Percentiles rank a stretch among this genome's conserved stretches.
Conservation (phyloP, 257 asterid species). For the Rauvolfia tetraphylla region DNA sequence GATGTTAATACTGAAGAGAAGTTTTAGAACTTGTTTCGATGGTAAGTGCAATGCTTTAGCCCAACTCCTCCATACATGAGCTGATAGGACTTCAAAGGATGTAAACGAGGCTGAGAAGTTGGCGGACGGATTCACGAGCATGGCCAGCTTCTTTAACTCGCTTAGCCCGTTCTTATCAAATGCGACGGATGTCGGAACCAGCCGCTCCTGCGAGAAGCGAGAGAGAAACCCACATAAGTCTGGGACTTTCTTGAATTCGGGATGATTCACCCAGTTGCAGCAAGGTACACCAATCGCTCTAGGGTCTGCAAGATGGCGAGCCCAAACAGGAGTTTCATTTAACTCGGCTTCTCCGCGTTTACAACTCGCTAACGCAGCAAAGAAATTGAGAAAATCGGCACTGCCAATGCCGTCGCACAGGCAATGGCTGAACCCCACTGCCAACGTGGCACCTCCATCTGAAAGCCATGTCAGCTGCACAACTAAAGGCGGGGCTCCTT, state of each 20-base stretch:
- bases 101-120: constrained; percentile 23
- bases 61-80: constrained; percentile 76
- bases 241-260: constrained; percentile 42
- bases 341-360: constrained; percentile 17
- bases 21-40: constrained; percentile 37
- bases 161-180: constrained; percentile 29
- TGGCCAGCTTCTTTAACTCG: constrained; percentile 35
- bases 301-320: constrained; percentile 41
- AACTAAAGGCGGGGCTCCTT: constrained; percentile 58
- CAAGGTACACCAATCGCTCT: background rate
- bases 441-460: constrained; percentile 57
- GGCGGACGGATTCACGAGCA: background rate
- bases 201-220: constrained; percentile 32
- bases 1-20: constrained; percentile 49
- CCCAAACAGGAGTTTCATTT: constrained; percentile 41
- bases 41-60: constrained; percentile 48
- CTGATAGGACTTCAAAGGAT: constrained; percentile 60
- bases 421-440: constrained; percentile 58
- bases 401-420: constrained; percentile 61
- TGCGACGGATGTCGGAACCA: constrained; percentile 41
- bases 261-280: constrained; percentile 22
- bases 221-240: constrained; percentile 41
- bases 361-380: constrained; percentile 45
- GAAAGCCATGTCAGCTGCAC: constrained; percentile 73
- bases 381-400: constrained; percentile 53